A percentile compares a stretch with the other conserved stretches of the same genome.
Evolutionary conservation across 345 rosid genomes (phyloP).

Genomic region (Streptanthus diversifolius): DNA sequence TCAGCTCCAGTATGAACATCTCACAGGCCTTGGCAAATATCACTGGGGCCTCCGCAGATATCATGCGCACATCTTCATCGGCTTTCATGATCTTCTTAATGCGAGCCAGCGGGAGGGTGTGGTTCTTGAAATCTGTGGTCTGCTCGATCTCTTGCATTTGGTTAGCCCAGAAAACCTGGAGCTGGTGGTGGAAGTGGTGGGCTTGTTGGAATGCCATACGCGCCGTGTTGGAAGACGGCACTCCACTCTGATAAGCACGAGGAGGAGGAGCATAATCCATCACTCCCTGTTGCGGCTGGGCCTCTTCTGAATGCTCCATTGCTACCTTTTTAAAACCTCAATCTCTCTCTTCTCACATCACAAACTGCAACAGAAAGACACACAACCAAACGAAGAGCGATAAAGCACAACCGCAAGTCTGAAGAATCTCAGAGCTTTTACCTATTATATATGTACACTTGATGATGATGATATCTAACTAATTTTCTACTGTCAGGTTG

Average conservation of each 20-base stretch:
- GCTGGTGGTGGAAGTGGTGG: conserved; percentile 50
- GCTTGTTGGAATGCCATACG: conserved; percentile 49
- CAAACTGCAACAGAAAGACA: neutral
- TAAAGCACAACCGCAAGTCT: neutral
- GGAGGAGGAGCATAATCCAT: conserved; percentile 43
- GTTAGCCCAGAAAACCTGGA: conserved; percentile 53
- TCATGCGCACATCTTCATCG: conserved; percentile 59
- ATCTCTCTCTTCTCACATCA: neutral
- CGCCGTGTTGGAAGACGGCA: neutral
- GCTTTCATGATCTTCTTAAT: conserved; percentile 68
- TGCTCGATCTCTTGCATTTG: conserved; percentile 59
- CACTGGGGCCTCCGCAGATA: conserved; percentile 59
- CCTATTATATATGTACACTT: neutral
- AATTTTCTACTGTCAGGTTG: neutral
- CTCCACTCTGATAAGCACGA: conserved; percentile 11
- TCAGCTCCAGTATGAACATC: conserved; percentile 53
- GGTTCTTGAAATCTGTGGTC: conserved; percentile 50
- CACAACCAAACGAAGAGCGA: neutral
- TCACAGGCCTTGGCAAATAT: conserved; percentile 61
- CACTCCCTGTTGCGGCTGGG: conserved; percentile 40
- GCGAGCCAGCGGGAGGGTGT: conserved; percentile 54
- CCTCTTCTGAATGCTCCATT: conserved; percentile 27
- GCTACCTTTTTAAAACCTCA: neutral
- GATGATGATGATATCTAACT: neutral
- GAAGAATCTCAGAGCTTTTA: neutral